These are phyloP conservation scores for Aspergillus steynii DNA, from an alignment of 495 filamentous ascomycete species.

Conservation along the genomic window DNA sequence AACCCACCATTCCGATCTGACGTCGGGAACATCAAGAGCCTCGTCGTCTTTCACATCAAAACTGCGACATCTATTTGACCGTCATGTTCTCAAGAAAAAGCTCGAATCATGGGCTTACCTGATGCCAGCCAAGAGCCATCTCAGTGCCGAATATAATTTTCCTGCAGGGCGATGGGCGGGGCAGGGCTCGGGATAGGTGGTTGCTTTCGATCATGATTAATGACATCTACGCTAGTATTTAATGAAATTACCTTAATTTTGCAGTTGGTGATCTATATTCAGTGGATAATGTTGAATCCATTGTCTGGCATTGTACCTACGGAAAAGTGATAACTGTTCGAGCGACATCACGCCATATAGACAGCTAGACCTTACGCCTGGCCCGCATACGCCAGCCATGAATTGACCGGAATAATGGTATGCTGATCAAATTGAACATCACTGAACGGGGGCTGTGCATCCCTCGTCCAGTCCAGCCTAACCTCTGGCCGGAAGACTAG, in stretches of 20 bases:
- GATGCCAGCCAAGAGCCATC: not conserved
- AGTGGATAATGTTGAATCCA: no score
- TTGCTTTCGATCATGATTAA: not conserved
- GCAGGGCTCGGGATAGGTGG: not conserved
- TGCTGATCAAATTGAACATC: not conserved
- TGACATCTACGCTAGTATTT: not conserved
- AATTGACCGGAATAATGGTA: constrained; percentile 5
- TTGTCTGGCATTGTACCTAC: no score
- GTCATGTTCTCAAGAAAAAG: not conserved
- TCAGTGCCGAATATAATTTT: not conserved
- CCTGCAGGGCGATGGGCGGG: not conserved
- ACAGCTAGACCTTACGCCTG: not conserved
- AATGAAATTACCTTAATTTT: not conserved
- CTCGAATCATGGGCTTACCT: not conserved
- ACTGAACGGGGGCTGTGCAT: not conserved
- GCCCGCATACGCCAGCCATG: constrained; percentile 3
- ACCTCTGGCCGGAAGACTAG: constrained; percentile 5
- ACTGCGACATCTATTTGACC: not conserved
- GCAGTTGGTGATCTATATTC: no score
- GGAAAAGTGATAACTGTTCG: not conserved
- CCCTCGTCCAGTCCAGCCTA: not conserved
- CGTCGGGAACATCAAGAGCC: not conserved
- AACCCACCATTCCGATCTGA: not conserved
- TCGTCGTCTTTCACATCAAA: not conserved
- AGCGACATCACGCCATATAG: not conserved